Evolutionary conservation across 1,284 basidiomycete species (phyloP), one percentile per base, ranked within the genome.

Genomic region (Pseudozyma thailandica): DNA sequence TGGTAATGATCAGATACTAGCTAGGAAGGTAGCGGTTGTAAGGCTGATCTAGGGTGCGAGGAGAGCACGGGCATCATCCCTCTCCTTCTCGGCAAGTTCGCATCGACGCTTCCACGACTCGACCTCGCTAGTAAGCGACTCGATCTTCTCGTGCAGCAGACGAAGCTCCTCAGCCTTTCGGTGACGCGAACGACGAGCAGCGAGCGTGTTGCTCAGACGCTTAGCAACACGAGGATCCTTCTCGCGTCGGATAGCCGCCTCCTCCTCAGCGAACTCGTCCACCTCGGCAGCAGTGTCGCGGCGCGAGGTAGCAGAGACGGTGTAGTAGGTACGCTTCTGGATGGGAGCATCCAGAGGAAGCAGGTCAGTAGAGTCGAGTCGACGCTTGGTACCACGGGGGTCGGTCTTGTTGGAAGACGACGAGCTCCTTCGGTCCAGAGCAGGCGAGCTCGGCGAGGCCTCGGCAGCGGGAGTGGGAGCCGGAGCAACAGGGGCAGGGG

Each of bases 141-240:
- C 77, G 54, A 81, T 82, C 48, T 69, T 75, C 20, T 80, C 78
- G 59, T 77, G 62, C 5, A 81, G 72, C 48, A 56, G 63, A 35
- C 69, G 62, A 6, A 77, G 64, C 70, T 82, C 81, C 50, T 80
- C 79, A 4, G 77, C 77, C 62, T 82, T 82, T 25, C 81, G 75
- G 57, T 78, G 78, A 28, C 81, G 73, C 16, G 73, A 76, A 21
- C 80, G 74, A 38, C 81, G 72, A 13, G 81, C 81, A 31, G 80
- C 80, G 12, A 82, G 63, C 35, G 81, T 82, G 75, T 82, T 82
- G 48, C 63, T 72, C n/a, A 81, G 71, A 44, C 81, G 78, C 75
- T 82, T 82, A 49, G 78, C 75, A 23, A 71, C 64, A 33, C 75
- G 72, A 26, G 80, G 70, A 43, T 79, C 78, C 62, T 72, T 65